phyloP scores from a whole-genome alignment of 2,329 filamentous ascomycete genomes.

The Pleoardoris graminearum region DNA sequence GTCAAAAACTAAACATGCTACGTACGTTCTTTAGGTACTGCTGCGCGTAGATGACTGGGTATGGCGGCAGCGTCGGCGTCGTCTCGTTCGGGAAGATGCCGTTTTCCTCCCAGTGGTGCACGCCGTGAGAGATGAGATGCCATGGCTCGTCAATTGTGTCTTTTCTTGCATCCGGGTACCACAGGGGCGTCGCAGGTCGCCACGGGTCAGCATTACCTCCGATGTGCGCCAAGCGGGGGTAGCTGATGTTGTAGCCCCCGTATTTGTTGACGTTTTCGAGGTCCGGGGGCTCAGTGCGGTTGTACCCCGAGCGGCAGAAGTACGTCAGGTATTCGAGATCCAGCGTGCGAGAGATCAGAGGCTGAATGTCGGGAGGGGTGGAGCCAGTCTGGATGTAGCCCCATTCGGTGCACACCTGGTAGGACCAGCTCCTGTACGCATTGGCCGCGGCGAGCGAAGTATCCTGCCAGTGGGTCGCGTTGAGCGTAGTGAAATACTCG shows the following conservation, averaged over 20 bases:
- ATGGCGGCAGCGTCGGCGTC: conserved; percentile 60
- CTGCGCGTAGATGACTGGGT: conserved; percentile 63
- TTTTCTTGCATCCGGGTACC: conserved; percentile 60
- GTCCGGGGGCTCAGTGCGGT: conserved; percentile 66
- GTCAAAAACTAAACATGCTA: not conserved
- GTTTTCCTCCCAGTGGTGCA: conserved; percentile 83
- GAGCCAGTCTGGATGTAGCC: conserved; percentile 77
- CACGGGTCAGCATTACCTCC: conserved; percentile 81
- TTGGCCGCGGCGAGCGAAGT: conserved; percentile 46
- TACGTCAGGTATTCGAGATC: conserved; percentile 64
- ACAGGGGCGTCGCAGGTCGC: conserved; percentile 73
- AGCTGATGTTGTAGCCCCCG: conserved; percentile 72
- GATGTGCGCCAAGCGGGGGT: conserved; percentile 74
- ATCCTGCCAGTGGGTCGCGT: conserved; percentile 52
- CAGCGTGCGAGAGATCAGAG: conserved; percentile 72
- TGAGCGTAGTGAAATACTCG: conserved; percentile 56
- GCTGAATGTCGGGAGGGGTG: conserved; percentile 64
- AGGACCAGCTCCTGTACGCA: conserved; percentile 58
- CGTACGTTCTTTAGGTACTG: conserved; percentile 52
- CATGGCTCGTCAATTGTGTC: conserved; percentile 70
- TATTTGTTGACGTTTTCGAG: conserved; percentile 72
- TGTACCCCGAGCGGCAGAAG: conserved; percentile 70
- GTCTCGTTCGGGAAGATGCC: conserved; percentile 68
- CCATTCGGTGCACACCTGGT: conserved; percentile 63
- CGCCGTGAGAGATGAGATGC: conserved; percentile 71